These are phyloP conservation scores for Erodium chrysanthum DNA, from an alignment of 441 rosid genomes.

Conservation along the genomic window DNA sequence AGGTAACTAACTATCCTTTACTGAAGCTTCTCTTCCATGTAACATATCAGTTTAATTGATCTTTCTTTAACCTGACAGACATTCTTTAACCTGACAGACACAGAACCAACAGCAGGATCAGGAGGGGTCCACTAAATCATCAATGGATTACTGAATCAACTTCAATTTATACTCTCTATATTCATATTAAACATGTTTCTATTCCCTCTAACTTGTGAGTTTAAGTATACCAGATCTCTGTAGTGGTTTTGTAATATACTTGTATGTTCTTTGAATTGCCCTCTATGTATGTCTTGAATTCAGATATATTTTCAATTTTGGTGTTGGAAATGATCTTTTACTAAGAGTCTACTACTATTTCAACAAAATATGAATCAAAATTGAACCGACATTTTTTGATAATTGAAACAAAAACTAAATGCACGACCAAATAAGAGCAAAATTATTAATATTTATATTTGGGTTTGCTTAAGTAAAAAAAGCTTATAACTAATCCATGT, in stretches of 20 bases:
- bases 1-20: slow-evolving; percentile 28
- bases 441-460: too few relatives aligned
- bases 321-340: too few relatives aligned
- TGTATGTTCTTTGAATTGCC: background rate
- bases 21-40: background rate
- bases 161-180: background rate
- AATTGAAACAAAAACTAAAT: too few relatives aligned
- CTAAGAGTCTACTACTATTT: too few relatives aligned
- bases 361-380: too few relatives aligned
- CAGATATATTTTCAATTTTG: too few relatives aligned
- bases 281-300: too few relatives aligned
- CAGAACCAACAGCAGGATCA: slow-evolving; percentile 31
- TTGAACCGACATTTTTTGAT: too few relatives aligned
- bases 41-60: background rate
- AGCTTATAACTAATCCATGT: too few relatives aligned
- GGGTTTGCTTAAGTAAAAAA: too few relatives aligned
- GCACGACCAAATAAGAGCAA: too few relatives aligned
- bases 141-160: slow-evolving; percentile 14
- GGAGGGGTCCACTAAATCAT: slow-evolving; percentile 18
- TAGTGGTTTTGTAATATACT: background rate
- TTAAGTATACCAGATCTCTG: background rate
- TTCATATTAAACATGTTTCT: background rate
- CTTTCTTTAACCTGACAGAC: slow-evolving; percentile 27
- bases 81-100: slow-evolving; percentile 27
- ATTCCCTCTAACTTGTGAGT: background rate